Evolutionary conservation across 352 stramenopile genomes (phyloP).

Genomic region (Salisapilia sapeloensis): DNA sequence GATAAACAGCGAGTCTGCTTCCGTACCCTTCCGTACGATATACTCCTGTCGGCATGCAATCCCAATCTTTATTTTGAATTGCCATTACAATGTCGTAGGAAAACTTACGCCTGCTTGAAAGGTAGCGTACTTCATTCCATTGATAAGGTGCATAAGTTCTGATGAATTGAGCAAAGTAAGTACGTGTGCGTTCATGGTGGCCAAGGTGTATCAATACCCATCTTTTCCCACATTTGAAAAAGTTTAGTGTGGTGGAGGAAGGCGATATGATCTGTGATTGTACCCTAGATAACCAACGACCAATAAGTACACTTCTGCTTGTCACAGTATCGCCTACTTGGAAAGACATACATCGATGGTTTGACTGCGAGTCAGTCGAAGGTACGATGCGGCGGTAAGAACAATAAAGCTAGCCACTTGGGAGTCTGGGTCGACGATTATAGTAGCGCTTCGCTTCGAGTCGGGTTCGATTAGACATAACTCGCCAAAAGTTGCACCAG

Average conservation of each 20-base stretch:
- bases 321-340: neutral
- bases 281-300: conserved; percentile 13
- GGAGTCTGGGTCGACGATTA: conserved; percentile 46
- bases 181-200: neutral
- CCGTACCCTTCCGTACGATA: conserved; percentile 45
- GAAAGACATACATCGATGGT: conserved; percentile 28
- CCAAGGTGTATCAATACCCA: conserved; percentile 27
- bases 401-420: conserved; percentile 75
- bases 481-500: conserved; percentile 67
- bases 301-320: neutral
- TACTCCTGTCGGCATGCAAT: conserved; percentile 35
- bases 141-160: conserved; percentile 77
- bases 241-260: conserved; percentile 68
- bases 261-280: conserved; percentile 70
- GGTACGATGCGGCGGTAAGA: conserved; percentile 59
- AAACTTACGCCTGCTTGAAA: conserved; percentile 25
- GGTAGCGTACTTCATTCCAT: conserved; percentile 66
- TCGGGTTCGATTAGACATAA: conserved; percentile 74
- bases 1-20: conserved; percentile 67
- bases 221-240: conserved; percentile 70
- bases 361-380: conserved; percentile 67
- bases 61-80: too few relatives aligned
- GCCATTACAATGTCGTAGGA: too few relatives aligned
- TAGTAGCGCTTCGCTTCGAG: conserved; percentile 68
- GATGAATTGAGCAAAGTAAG: neutral